Base-by-base conservation (phyloP, 305 asterid genomes). In the Rubia balearica region DNA sequence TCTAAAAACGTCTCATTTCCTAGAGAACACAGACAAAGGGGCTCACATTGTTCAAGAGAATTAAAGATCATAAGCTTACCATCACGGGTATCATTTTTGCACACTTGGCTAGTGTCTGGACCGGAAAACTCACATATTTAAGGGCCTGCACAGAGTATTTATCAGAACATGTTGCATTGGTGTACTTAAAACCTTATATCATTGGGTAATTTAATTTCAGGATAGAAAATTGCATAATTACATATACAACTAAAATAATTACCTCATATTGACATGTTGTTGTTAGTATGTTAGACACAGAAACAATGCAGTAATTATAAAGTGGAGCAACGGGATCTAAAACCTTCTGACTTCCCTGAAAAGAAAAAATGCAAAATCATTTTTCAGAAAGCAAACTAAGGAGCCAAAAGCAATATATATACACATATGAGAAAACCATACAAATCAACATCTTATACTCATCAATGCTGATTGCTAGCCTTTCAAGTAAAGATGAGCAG, bases 231-330 rank as follows among this genome's bases (percentile, higher is more conserved):
- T 36, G 5, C 40, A 6, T 51, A 9, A 11, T 17, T 61, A 33
- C 11, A 21, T 30, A 1, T 5, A 36, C 56, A 62, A 71, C 40
- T 36, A 45, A 60, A 19, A 3, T 13, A 57, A 76, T 80, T 71
- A 91, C 99, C 97, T 95, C 99, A 78, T 95, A 95, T 77, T 95
- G 99, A 71, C 99, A 95, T 67, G 98, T 90, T 36, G 99, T 95
- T 38, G 99, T 91, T 43, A 92, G 95, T 77, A 95, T 90, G 84
- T 95, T 95, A 70, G 99, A 91, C 71, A 95, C 86, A 30, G 98
- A 95, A 73, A 95, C 88, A 67, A 84, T 78, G 79, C 88, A 78
- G 73, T 91, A 91, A 74, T 89, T 89, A 83, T 95, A 83, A 67
- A 95, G 78, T 10, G 99, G 99, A 84, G 98, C 98, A 72, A 95